Conservation (phyloP, 2,329 filamentous ascomycete genomes). For the Pseudogymnoascus sp. region DNA sequence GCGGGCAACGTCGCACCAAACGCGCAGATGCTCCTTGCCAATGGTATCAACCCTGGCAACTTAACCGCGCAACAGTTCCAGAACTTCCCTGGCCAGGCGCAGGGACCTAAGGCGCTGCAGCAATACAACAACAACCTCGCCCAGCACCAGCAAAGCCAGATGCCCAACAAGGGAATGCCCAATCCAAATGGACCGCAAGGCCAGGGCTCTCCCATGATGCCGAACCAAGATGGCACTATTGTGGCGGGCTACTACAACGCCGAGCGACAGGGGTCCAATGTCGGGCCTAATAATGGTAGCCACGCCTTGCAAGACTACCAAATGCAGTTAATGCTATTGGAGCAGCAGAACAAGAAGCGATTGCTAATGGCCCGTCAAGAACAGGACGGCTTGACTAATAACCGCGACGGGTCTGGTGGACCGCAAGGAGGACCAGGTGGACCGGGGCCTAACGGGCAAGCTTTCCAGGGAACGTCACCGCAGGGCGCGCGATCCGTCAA, state of each 20-base stretch:
- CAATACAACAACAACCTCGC: conserved; percentile 72
- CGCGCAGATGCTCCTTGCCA: conserved; percentile 54
- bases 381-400: conserved; percentile 56
- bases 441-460: conserved; percentile 49
- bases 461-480: conserved; percentile 61
- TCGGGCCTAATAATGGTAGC: conserved; percentile 36
- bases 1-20: conserved; percentile 38
- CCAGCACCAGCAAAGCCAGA: conserved; percentile 76
- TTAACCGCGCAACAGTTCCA: conserved; percentile 72
- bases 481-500: conserved; percentile 60
- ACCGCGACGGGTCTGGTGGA: conserved; percentile 37
- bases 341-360: conserved; percentile 82
- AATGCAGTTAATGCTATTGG: conserved; percentile 80
- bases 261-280: conserved; percentile 40
- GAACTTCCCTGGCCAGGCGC: conserved; percentile 40
- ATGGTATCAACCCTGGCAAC: conserved; percentile 67
- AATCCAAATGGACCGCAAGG: conserved; percentile 62
- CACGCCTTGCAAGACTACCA: conserved; percentile 82
- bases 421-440: conserved; percentile 47
- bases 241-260: conserved; percentile 53
- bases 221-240: conserved; percentile 56
- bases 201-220: conserved; percentile 71
- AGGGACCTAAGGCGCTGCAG: conserved; percentile 44
- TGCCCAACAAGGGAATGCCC: conserved; percentile 77
- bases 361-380: conserved; percentile 74